Evolutionary conservation across 768 basidiomycete genomes (phyloP).

Genomic region (Crepidotus variabilis): DNA sequence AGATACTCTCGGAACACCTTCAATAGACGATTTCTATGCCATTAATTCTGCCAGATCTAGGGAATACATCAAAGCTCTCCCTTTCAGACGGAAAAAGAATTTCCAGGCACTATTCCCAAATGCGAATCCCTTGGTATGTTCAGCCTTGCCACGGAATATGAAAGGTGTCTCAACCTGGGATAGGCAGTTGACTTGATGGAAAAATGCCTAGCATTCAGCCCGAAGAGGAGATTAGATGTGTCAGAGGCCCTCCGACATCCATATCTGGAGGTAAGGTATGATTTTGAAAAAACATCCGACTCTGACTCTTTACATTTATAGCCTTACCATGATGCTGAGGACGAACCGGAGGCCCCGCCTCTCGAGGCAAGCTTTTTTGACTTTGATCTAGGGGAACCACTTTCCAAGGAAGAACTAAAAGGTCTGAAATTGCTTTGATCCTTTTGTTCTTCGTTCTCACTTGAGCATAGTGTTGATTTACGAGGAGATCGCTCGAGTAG

Average conservation of each 20-base stretch:
- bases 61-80: slow-evolving; percentile 86
- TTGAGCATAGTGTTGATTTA: slow-evolving; percentile 40
- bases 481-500: slow-evolving; percentile 42
- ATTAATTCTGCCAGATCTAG: slow-evolving; percentile 76
- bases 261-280: slow-evolving; percentile 62
- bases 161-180: not conserved
- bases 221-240: slow-evolving; percentile 84
- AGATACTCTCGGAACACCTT: slow-evolving; percentile 88
- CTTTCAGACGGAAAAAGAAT: slow-evolving; percentile 77
- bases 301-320: slow-evolving; percentile 19
- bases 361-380: slow-evolving; percentile 80
- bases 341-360: slow-evolving; percentile 80
- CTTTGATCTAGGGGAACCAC: slow-evolving; percentile 67
- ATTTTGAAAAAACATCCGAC: not conserved
- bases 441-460: not conserved
- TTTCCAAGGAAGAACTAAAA: slow-evolving; percentile 69
- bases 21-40: slow-evolving; percentile 92
- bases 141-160: slow-evolving; percentile 2
- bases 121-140: slow-evolving; percentile 61
- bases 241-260: slow-evolving; percentile 87
- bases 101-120: slow-evolving; percentile 70
- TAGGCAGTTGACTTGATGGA: slow-evolving; percentile 77
- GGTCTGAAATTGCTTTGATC: slow-evolving; percentile 28
- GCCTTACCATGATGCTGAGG: slow-evolving; percentile 87
- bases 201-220: slow-evolving; percentile 80